These are phyloP conservation scores for Alternaria sp. DNA, from an alignment of 2,329 filamentous ascomycete genomes.

Conservation along the genomic window DNA sequence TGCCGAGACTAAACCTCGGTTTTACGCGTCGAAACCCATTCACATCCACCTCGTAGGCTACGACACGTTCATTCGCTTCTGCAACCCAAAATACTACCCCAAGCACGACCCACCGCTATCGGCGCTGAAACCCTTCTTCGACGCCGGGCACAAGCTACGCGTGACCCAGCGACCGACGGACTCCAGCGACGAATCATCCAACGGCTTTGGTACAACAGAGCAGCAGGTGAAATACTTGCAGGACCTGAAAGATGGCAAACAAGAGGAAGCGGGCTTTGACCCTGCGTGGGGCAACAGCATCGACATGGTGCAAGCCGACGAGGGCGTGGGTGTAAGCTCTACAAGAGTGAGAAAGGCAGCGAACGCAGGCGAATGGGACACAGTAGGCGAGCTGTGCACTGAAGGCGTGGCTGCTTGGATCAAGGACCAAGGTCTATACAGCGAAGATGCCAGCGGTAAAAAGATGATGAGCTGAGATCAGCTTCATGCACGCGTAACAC, in stretches of 20 bases:
- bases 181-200: conserved; percentile 53
- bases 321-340: conserved; percentile 61
- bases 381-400: conserved; percentile 65
- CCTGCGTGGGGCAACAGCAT: conserved; percentile 68
- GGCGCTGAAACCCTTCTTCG: conserved; percentile 70
- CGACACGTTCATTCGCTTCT: conserved; percentile 77
- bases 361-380: conserved; percentile 57
- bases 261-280: conserved; percentile 64
- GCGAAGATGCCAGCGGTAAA: conserved; percentile 47
- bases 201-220: conserved; percentile 65
- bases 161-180: conserved; percentile 67
- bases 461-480: conserved; percentile 49
- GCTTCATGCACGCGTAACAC: background rate
- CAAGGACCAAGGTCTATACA: conserved; percentile 64
- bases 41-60: conserved; percentile 78
- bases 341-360: conserved; percentile 70
- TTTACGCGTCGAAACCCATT: conserved; percentile 49
- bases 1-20: conserved; percentile 48
- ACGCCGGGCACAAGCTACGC: conserved; percentile 64
- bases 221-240: conserved; percentile 66
- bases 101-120: conserved; percentile 57
- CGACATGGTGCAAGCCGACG: conserved; percentile 64
- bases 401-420: conserved; percentile 67
- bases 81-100: conserved; percentile 75
- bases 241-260: conserved; percentile 57